These are phyloP conservation scores for Murraya koenigii DNA, from an alignment of 345 rosid species.

Conservation along the genomic window DNA sequence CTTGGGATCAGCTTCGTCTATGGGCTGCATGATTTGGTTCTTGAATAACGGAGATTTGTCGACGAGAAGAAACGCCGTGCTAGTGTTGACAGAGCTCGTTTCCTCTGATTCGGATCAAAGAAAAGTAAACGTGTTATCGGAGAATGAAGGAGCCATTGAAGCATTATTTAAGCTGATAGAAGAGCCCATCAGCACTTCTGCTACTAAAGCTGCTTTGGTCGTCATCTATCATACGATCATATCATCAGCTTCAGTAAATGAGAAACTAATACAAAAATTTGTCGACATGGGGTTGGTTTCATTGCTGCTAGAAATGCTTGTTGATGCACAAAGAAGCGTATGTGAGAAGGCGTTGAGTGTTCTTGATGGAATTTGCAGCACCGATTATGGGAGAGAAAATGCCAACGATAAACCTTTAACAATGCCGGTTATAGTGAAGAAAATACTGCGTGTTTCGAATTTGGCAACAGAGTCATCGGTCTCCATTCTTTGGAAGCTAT, in stretches of 20 bases:
- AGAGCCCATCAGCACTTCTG: slow-evolving; percentile 57
- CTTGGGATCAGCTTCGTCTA: slow-evolving; percentile 46
- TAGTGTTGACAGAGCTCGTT: slow-evolving; percentile 44
- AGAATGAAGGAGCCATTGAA: slow-evolving; percentile 53
- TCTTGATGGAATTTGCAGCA: slow-evolving; percentile 45
- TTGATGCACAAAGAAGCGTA: slow-evolving; percentile 52
- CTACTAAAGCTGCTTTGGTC: slow-evolving; percentile 61
- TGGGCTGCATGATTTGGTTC: slow-evolving; percentile 44
- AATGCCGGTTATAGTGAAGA: slow-evolving; percentile 67
- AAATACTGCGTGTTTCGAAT: slow-evolving; percentile 68
- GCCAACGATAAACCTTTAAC: slow-evolving; percentile 45
- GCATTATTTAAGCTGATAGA: slow-evolving; percentile 52
- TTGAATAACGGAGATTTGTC: slow-evolving; percentile 44
- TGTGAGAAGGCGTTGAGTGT: slow-evolving; percentile 68
- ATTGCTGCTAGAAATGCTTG: slow-evolving; percentile 48
- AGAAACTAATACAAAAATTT: slow-evolving; percentile 29
- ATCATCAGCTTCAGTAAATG: slow-evolving; percentile 23
- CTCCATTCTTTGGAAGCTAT: slow-evolving; percentile 62
- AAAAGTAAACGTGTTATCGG: slow-evolving; percentile 28
- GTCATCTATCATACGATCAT: slow-evolving; percentile 45
- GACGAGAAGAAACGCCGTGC: slow-evolving; percentile 56
- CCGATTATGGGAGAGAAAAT: slow-evolving; percentile 45
- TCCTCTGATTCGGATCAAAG: slow-evolving; percentile 41
- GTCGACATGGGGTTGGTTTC: slow-evolving; percentile 47
- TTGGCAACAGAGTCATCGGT: slow-evolving; percentile 66